Percentiles rank a stretch among this genome's conserved stretches.
phyloP scores from a whole-genome alignment of 2,329 filamentous ascomycete species.

The Xylaria arbuscula region DNA sequence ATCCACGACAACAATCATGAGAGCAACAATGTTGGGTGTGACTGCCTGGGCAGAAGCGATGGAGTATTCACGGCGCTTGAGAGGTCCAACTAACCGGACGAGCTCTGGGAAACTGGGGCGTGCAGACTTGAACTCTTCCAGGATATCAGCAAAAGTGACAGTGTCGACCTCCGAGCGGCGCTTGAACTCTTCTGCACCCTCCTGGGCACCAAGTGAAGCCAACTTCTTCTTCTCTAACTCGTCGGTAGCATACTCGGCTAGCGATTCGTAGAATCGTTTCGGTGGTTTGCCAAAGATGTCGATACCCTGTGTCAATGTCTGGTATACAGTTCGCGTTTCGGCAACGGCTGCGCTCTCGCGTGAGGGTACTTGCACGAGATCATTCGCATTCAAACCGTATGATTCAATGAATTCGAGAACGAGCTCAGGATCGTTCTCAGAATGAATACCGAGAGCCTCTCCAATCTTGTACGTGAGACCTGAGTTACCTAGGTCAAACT shows the following conservation, averaged over 20 bases:
- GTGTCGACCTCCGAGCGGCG: slow-evolving; percentile 90
- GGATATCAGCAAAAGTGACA: slow-evolving; percentile 87
- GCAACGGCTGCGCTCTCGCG: slow-evolving; percentile 79
- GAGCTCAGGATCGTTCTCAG: slow-evolving; percentile 85
- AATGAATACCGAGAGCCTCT: slow-evolving; percentile 95
- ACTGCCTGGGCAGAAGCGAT: slow-evolving; percentile 98
- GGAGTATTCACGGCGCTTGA: slow-evolving; percentile 99
- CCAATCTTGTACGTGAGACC: slow-evolving; percentile 97
- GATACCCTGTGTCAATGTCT: slow-evolving; percentile 89
- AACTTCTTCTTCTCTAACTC: slow-evolving; percentile 85
- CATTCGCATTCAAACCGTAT: slow-evolving; percentile 85
- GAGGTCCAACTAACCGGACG: slow-evolving; percentile 83
- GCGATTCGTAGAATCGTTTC: slow-evolving; percentile 96
- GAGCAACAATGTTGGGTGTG: slow-evolving; percentile 85
- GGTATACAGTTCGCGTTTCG: slow-evolving; percentile 92
- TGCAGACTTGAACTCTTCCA: slow-evolving; percentile 90
- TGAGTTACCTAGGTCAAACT: slow-evolving; percentile 93
- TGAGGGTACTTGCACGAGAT: slow-evolving; percentile 90
- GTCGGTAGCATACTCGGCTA: slow-evolving; percentile 87
- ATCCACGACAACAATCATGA: slow-evolving; percentile 97
- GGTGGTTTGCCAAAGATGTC: slow-evolving; percentile 97
- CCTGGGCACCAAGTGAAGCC: slow-evolving; percentile 77
- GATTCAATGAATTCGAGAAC: slow-evolving; percentile 88
- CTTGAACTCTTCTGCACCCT: slow-evolving; percentile 92
- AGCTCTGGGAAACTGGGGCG: slow-evolving; percentile 91